Percentiles rank a stretch among this genome's conserved stretches.
These are phyloP conservation scores for Trichoderma koningii DNA, from an alignment of 2,329 filamentous ascomycete genomes.

Conservation along the genomic window DNA sequence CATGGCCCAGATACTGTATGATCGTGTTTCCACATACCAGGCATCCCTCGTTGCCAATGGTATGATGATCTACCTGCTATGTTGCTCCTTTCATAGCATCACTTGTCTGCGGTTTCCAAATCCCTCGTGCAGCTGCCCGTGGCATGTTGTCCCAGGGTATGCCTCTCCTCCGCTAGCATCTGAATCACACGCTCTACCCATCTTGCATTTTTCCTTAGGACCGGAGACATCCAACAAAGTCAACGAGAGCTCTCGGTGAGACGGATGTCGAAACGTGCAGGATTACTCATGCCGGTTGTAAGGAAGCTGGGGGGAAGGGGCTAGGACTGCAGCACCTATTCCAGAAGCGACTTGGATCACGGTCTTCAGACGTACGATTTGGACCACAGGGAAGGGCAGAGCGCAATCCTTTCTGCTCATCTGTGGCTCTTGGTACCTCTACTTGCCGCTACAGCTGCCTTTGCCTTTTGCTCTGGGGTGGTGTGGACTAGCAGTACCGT, in stretches of 20 bases:
- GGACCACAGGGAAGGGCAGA: not conserved
- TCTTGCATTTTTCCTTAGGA: slow-evolving; percentile 19
- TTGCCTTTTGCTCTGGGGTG: not conserved
- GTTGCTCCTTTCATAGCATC: not conserved
- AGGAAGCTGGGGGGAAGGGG: slow-evolving; percentile 23
- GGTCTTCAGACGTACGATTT: slow-evolving; percentile 4
- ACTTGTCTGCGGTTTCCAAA: slow-evolving; percentile 1
- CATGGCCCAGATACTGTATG: no score
- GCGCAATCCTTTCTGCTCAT: no score
- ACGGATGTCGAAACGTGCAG: slow-evolving; percentile 18
- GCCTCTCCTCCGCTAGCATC: not conserved
- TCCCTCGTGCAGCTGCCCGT: not conserved
- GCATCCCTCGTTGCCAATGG: no score
- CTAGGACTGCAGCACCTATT: slow-evolving; percentile 11
- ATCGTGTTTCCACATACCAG: no score
- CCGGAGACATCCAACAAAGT: not conserved
- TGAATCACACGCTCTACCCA: slow-evolving; percentile 9
- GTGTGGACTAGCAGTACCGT: not conserved
- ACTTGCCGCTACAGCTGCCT: not conserved
- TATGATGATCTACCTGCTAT: no score
- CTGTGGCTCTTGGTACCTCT: not conserved
- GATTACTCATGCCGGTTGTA: slow-evolving; percentile 17
- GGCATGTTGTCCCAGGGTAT: slow-evolving; percentile 20
- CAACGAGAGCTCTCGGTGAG: slow-evolving; percentile 19
- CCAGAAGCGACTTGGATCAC: not conserved